Evolutionary conservation across 768 basidiomycete species (phyloP).

Genomic region (Postia placenta): DNA sequence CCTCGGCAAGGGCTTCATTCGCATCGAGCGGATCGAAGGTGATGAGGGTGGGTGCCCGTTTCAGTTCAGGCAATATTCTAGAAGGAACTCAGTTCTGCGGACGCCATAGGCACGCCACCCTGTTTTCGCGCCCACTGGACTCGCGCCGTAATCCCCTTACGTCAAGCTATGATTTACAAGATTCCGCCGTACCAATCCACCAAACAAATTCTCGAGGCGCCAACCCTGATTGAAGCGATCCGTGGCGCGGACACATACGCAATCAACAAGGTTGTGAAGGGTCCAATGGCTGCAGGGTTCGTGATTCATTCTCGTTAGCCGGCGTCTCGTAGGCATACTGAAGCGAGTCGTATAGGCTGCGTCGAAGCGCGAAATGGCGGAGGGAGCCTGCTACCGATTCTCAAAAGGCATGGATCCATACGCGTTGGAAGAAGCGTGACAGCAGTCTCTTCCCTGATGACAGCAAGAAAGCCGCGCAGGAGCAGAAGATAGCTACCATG

Average conservation of each 20-base stretch:
- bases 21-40: conserved; percentile 43
- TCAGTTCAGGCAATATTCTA: too few relatives aligned
- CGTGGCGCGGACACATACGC: conserved; percentile 68
- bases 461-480: conserved; percentile 16
- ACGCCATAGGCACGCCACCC: too few relatives aligned
- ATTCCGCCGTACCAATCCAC: conserved; percentile 46
- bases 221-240: conserved; percentile 52
- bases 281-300: conserved; percentile 46
- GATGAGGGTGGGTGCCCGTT: conserved; percentile 32
- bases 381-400: conserved; percentile 48
- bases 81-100: too few relatives aligned
- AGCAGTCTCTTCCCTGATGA: conserved; percentile 14
- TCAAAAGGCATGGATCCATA: conserved; percentile 53
- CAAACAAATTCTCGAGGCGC: conserved; percentile 43
- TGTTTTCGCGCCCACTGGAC: conserved; percentile 49
- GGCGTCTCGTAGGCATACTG: background rate
- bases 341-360: conserved; percentile 31
- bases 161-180: conserved; percentile 38
- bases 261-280: conserved; percentile 44
- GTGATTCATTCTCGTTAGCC: conserved; percentile 10
- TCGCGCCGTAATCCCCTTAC: conserved; percentile 40
- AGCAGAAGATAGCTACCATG: conserved; percentile 35
- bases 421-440: conserved; percentile 36
- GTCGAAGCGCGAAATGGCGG: conserved; percentile 65
- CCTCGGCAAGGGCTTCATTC: conserved; percentile 62